Conservation (phyloP, 2,329 filamentous ascomycete genomes). For the Cladosporium sp. region DNA sequence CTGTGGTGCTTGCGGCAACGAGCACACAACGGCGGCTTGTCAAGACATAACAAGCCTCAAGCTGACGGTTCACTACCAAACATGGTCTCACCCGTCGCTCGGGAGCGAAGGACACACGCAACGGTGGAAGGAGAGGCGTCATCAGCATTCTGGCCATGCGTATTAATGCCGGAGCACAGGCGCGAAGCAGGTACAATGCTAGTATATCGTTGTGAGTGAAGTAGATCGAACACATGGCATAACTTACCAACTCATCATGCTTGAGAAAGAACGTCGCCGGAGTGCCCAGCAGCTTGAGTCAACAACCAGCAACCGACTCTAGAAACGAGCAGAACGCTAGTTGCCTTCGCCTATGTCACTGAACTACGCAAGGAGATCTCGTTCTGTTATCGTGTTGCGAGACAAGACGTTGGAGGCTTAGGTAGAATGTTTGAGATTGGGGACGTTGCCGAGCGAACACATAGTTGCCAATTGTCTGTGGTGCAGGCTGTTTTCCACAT, state of each 20-base stretch:
- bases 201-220: too few relatives aligned
- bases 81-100: neutral
- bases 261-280: neutral
- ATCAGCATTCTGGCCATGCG: neutral
- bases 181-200: neutral
- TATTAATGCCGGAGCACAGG: neutral
- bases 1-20: too few relatives aligned
- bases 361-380: neutral
- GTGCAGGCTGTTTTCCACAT: neutral
- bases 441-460: neutral
- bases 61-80: neutral
- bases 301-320: neutral
- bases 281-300: neutral
- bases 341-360: neutral
- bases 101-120: neutral
- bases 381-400: neutral
- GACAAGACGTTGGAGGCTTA: neutral
- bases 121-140: neutral
- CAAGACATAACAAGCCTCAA: neutral
- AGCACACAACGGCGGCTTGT: neutral
- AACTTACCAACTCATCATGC: too few relatives aligned
- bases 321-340: slow-evolving; percentile 1
- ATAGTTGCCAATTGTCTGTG: neutral
- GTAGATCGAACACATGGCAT: too few relatives aligned
- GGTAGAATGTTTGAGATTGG: neutral